A percentile compares a stretch with the other conserved stretches of the same genome.
Evolutionary conservation across 2,329 filamentous ascomycete genomes (phyloP).

Genomic region (Pseudocercospora ulei): DNA sequence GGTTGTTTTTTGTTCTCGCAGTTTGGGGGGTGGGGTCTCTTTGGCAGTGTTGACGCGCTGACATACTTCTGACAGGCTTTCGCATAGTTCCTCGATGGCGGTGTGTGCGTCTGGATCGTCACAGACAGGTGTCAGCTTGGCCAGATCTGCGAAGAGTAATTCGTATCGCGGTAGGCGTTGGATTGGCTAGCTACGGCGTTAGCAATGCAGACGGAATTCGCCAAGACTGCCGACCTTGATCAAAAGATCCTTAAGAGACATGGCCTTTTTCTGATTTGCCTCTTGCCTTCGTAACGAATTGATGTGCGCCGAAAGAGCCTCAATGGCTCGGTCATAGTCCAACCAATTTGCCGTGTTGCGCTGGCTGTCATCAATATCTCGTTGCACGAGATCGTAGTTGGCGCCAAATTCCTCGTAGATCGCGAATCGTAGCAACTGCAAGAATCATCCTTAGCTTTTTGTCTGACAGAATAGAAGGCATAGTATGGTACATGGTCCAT

Average conservation of each 20-base stretch:
- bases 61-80: constrained; percentile 63
- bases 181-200: constrained; percentile 55
- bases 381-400: constrained; percentile 76
- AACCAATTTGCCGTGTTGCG: constrained; percentile 64
- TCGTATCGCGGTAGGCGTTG: constrained; percentile 89
- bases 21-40: constrained; percentile 56
- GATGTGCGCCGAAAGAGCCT: constrained; percentile 67
- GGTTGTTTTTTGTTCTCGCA: constrained; percentile 65
- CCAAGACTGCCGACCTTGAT: constrained; percentile 58
- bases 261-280: constrained; percentile 58
- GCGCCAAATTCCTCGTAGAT: constrained; percentile 86
- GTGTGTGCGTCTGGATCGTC: constrained; percentile 78
- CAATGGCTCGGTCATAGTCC: constrained; percentile 73
- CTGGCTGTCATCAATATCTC: constrained; percentile 61
- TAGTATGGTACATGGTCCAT: constrained; percentile 41
- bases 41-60: constrained; percentile 76
- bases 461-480: constrained; percentile 24
- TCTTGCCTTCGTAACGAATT: constrained; percentile 57
- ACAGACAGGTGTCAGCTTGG: constrained; percentile 69
- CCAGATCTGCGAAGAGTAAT: constrained; percentile 71
- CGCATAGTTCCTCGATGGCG: constrained; percentile 64
- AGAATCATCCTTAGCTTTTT: constrained; percentile 38
- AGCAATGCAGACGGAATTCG: not conserved
- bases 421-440: constrained; percentile 68
- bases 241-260: constrained; percentile 75